A percentile compares a stretch with the other conserved stretches of the same genome.
Conservation (phyloP, 2,329 filamentous ascomycete species). For the Cladosporium velox region DNA sequence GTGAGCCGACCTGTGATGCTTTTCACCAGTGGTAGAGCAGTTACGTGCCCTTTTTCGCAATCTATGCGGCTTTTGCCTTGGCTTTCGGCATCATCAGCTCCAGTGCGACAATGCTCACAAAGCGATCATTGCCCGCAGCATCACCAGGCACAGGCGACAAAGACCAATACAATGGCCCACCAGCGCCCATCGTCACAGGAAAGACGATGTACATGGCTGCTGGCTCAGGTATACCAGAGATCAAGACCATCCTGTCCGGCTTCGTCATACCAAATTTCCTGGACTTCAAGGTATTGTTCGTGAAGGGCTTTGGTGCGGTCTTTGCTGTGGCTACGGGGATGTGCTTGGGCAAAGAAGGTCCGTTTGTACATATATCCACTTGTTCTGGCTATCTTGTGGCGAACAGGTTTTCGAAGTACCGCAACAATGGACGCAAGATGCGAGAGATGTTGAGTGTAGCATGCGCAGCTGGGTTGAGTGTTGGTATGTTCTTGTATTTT, state of each 20-base stretch:
- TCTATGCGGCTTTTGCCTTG: slow-evolving; percentile 54
- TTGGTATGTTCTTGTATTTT: slow-evolving; percentile 31
- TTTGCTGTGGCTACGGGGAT: slow-evolving; percentile 62
- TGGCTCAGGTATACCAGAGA: slow-evolving; percentile 62
- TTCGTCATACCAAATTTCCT: slow-evolving; percentile 62
- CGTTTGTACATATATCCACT: slow-evolving; percentile 63
- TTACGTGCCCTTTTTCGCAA: slow-evolving; percentile 48
- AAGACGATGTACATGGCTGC: slow-evolving; percentile 62
- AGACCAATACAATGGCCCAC: slow-evolving; percentile 24
- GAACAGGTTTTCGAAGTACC: slow-evolving; percentile 57
- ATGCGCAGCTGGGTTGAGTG: slow-evolving; percentile 59
- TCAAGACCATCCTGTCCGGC: slow-evolving; percentile 63
- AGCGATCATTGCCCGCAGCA: slow-evolving; percentile 50
- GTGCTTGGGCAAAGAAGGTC: slow-evolving; percentile 64
- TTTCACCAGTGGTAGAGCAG: slow-evolving; percentile 49
- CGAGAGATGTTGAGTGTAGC: slow-evolving; percentile 60
- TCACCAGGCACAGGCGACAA: slow-evolving; percentile 39
- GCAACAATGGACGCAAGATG: slow-evolving; percentile 59
- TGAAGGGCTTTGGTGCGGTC: slow-evolving; percentile 60
- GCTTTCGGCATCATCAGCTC: slow-evolving; percentile 54
- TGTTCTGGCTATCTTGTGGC: slow-evolving; percentile 59
- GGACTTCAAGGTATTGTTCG: slow-evolving; percentile 55
- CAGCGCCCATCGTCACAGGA: slow-evolving; percentile 35
- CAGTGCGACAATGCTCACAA: slow-evolving; percentile 53
- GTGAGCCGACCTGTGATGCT: slow-evolving; percentile 13